Evolutionary conservation across 2,329 filamentous ascomycete genomes (phyloP), one percentile per base, ranked within the genome.

Genomic region (Metarhizium sp.): DNA sequence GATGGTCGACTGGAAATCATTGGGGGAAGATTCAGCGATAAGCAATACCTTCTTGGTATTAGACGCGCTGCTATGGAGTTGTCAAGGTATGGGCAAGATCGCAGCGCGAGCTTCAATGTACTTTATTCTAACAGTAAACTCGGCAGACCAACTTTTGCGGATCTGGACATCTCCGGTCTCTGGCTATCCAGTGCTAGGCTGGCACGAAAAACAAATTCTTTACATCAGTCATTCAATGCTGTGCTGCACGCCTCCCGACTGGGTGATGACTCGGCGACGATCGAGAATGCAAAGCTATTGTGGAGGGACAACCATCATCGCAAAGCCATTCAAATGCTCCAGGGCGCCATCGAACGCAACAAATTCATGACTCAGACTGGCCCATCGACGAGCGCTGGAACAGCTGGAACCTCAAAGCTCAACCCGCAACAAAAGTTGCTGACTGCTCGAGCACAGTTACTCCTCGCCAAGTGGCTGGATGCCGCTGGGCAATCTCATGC

Each of bases 401-500:
- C 56, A 18, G 73, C 72, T 6, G 63, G 56, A 29, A 59, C 63
- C 16, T 61, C 61, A 13, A 70, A 68, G 51, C 55, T 73, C 18
- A 78, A 75, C 51, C 64, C 70, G 1, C 78, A 83, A 50, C 79
- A 82, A 60, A 81, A 77, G 57, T 71, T 86, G 42, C 72, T 90
- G 48, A 83, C 81, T n/a, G 86, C 85, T 6, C 80, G 90, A 68
- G 92, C 94, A 29, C 86, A 95, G 66, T 78, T 99, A 8, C 78
- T 97, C 40, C 81, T 96, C 30, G 94, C 94, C 13, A 97, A 96
- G 68, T 99, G 95, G 95, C 85, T 96, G 32, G 95, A 97, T 66
- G 86, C 81, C 55, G 89, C 92, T n/a, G 94, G 94, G 5, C 92
- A 97, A 69, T 96, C 91, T 2, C 88, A 95, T 64, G 88, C 90